Evolutionary conservation across 2,329 filamentous ascomycete species (phyloP).

Genomic region (Metarhizium brunneum): DNA sequence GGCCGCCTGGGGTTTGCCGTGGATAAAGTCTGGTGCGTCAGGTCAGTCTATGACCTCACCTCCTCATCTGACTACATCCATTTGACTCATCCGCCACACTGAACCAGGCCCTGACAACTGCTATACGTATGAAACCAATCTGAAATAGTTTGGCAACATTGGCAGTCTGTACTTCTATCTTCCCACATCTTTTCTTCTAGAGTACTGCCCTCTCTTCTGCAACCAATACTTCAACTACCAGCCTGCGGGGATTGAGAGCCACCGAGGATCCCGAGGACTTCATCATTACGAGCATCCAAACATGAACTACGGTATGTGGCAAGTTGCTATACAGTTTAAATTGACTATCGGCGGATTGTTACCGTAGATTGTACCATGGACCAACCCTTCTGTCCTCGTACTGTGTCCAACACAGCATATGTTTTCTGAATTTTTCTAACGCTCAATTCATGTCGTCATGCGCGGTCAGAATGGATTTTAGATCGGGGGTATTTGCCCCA

Average conservation of each 20-base stretch:
- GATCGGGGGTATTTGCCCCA: conserved; percentile 59
- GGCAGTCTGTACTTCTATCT: too few species aligned
- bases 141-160: too few species aligned
- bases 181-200: too few species aligned
- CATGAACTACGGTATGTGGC: conserved; percentile 10
- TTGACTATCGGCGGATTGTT: not conserved
- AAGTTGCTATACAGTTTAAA: not conserved
- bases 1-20: too few species aligned
- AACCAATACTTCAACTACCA: too few species aligned
- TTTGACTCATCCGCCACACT: not conserved
- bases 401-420: not conserved
- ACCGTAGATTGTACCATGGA: too few species aligned
- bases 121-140: too few species aligned
- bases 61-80: not conserved
- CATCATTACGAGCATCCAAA: not conserved
- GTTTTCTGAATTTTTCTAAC: not conserved
- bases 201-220: too few species aligned
- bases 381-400: not conserved
- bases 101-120: not conserved
- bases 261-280: not conserved
- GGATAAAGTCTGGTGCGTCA: too few species aligned
- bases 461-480: conserved; percentile 43
- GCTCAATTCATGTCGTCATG: not conserved
- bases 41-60: conserved; percentile 1
- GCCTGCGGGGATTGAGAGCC: not conserved